Conservation (phyloP, 208 protist species). For the Leishmania major region DNA sequence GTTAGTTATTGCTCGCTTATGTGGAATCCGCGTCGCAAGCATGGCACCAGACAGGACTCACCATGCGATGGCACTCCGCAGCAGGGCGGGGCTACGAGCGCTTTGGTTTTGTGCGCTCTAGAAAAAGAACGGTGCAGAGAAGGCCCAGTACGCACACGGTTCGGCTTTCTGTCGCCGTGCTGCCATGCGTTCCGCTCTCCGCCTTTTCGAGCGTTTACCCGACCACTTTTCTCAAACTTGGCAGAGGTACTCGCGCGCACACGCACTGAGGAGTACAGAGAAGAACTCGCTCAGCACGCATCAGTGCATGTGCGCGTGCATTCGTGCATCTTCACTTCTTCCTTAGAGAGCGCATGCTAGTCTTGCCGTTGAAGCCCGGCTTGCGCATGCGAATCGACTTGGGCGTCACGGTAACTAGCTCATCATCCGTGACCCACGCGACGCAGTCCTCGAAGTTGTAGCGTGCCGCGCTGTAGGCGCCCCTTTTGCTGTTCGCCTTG, state of each 20-base stretch:
- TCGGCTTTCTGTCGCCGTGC: neutral
- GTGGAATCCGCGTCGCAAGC: neutral
- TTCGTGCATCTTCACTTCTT: conserved; percentile 38
- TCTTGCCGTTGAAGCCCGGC: conserved; percentile 91
- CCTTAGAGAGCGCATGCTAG: conserved; percentile 73
- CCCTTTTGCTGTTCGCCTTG: conserved; percentile 71
- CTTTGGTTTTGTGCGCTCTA: neutral
- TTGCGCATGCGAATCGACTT: conserved; percentile 93
- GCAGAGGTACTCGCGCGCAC: no score
- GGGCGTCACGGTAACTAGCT: conserved; percentile 92
- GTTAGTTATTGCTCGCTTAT: neutral
- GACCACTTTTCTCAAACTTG: neutral
- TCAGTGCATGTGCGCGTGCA: neutral
- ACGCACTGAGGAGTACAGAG: neutral
- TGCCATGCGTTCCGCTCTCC: neutral
- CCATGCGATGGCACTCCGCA: neutral
- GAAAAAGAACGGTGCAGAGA: neutral
- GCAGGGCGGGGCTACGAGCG: neutral
- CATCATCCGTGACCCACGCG: conserved; percentile 88
- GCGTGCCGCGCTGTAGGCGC: conserved; percentile 57
- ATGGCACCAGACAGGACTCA: neutral
- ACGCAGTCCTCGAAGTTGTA: conserved; percentile 89
- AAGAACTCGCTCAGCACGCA: no score
- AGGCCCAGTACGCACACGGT: neutral
- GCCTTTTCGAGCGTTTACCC: neutral